Base-by-base conservation (phyloP, 2,329 filamentous ascomycete species). In the Aureobasidium uvarum region DNA sequence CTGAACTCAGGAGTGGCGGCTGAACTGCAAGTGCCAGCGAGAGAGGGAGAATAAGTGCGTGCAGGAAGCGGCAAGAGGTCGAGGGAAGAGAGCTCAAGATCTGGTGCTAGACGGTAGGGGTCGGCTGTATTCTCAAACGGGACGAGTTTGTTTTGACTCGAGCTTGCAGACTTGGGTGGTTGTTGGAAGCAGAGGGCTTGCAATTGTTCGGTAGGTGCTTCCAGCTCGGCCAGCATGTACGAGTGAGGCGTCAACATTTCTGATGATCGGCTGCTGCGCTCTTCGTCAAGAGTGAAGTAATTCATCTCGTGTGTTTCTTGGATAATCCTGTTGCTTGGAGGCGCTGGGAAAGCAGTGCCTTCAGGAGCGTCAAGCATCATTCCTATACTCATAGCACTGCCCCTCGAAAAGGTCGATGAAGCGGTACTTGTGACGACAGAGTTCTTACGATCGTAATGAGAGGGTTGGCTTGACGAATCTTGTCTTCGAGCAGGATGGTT, bases 1-100 rank as follows among this genome's bases (percentile, higher is more conserved):
- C 59, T 28, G 31, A 55, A 55, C 18, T 46, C 66, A 59, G 64
- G 64, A n/a, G 63, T 58, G 31, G 58, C 64, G 33, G 63, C 51
- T 16, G 62, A 55, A 50, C 56, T 66, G 25, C 39, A 62, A 13
- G 67, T 59, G 33, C 64, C 60, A 18, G 46, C 55, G 23, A 62
- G 39, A 8, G 50, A 63, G 7, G 59, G 56, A 23, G 64, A 54
- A 28, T 65, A 65, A 2, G 54, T 55, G 7, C 51, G 41, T 16
- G 43, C 48, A 43, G 59, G 46, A 25, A 68, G 64, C 14, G 64
- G 66, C 36, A 62, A 39, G 20, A 68, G 66, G 25, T 66, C 55
- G 36, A 68, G 54, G 16, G 66, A 58, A 23, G 67, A 68, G 39
- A 68, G 65, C 51, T 67, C 67, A 39, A 68, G 65, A 25, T 67